A percentile compares a stretch with the other conserved stretches of the same genome.
Conservation (phyloP, 257 asterid genomes). For the Lycium ferocissimum region DNA sequence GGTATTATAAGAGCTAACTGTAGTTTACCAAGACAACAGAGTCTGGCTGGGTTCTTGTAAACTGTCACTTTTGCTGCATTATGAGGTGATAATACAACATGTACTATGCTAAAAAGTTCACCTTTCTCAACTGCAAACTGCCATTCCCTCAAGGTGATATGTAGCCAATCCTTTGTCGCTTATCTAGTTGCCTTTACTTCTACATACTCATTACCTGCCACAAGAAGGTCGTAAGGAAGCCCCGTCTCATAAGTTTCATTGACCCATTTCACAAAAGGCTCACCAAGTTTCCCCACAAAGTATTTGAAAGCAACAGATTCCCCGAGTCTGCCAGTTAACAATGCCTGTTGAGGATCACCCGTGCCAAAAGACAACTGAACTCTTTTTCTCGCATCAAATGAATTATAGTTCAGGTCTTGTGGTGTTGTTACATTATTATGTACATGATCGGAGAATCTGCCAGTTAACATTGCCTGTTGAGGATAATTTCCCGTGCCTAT, state of each 20-base stretch:
- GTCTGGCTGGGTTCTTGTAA: slow-evolving; percentile 75
- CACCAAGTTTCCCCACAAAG: slow-evolving; percentile 52
- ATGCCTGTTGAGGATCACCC: slow-evolving; percentile 56
- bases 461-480: background rate
- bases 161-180: slow-evolving; percentile 71
- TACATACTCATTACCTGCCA: slow-evolving; percentile 66
- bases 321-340: slow-evolving; percentile 79
- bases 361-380: slow-evolving; percentile 40
- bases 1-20: slow-evolving; percentile 65
- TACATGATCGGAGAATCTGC: slow-evolving; percentile 13
- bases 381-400: slow-evolving; percentile 42
- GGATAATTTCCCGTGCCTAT: slow-evolving; percentile 31
- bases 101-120: slow-evolving; percentile 54
- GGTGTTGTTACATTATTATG: slow-evolving; percentile 36
- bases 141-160: slow-evolving; percentile 81
- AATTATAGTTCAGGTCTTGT: slow-evolving; percentile 35
- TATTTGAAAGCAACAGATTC: slow-evolving; percentile 79
- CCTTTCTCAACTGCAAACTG: slow-evolving; percentile 88
- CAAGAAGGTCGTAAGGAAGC: slow-evolving; percentile 78
- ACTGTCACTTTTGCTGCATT: slow-evolving; percentile 66
- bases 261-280: slow-evolving; percentile 70
- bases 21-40: slow-evolving; percentile 78
- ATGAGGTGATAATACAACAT: slow-evolving; percentile 62
- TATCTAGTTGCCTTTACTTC: slow-evolving; percentile 92
- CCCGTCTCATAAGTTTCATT: slow-evolving; percentile 81